Evolutionary conservation across 768 basidiomycete species (phyloP).

Genomic region (Udeniomyces megalosporus): DNA sequence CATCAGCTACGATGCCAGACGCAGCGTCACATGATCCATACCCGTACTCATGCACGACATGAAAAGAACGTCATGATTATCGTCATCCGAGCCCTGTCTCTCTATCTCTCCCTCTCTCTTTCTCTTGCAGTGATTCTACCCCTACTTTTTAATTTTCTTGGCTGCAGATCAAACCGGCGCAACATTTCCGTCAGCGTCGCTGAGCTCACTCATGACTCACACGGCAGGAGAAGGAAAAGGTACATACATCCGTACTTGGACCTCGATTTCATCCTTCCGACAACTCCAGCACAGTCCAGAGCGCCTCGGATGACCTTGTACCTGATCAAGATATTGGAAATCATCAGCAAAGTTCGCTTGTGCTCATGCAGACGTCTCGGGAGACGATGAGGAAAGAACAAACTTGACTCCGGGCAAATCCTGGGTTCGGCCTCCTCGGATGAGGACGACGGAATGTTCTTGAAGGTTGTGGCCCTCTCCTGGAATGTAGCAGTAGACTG

Average conservation of each 20-base stretch:
- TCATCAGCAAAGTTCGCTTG: background rate
- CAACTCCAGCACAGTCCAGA: constrained; percentile 77
- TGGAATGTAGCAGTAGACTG: constrained; percentile 81
- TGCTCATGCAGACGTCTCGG: background rate
- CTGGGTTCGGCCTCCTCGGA: constrained; percentile 89
- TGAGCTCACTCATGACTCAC: background rate
- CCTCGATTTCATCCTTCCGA: constrained; percentile 58
- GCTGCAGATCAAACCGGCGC: constrained; percentile 30
- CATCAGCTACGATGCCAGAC: too few species aligned
- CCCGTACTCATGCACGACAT: too few species aligned
- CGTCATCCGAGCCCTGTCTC: too few species aligned
- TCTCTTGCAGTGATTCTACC: too few species aligned
- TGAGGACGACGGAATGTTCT: constrained; percentile 87
- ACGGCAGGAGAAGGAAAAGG: background rate
- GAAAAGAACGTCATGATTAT: too few species aligned
- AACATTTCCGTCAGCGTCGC: background rate
- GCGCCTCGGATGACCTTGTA: constrained; percentile 92
- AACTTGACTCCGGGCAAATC: constrained; percentile 96
- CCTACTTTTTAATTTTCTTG: constrained; percentile 62
- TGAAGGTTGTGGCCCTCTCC: constrained; percentile 97
- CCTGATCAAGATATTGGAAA: constrained; percentile 33
- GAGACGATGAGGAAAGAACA: constrained; percentile 18
- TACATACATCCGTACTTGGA: constrained; percentile 79
- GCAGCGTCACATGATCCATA: too few species aligned
- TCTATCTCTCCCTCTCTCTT: too few species aligned